phyloP scores from a whole-genome alignment of 2,329 filamentous ascomycete species.

The Pseudonectria foliicola region DNA sequence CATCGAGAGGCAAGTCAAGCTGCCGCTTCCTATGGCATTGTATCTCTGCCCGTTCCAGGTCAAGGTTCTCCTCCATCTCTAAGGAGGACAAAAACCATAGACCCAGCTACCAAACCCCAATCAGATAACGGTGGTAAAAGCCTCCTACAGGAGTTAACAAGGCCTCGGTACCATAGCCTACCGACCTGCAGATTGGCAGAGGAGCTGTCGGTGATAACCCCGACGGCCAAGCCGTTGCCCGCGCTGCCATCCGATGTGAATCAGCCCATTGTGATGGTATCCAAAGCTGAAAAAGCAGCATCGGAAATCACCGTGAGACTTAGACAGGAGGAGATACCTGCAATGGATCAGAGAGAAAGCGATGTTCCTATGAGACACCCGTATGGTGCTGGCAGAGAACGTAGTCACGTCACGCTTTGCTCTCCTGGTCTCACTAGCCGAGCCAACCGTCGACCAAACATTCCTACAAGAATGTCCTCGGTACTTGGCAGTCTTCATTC shows the following conservation, averaged over 20 bases:
- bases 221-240: constrained; percentile 5
- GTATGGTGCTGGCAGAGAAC: too few species aligned
- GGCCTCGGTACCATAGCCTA: constrained; percentile 10
- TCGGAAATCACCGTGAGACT: not conserved
- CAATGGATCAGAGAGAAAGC: not conserved
- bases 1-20: constrained; percentile 1
- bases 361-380: too few species aligned
- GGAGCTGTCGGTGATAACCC: constrained; percentile 1
- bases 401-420: constrained; percentile 18
- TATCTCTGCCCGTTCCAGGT: too few species aligned
- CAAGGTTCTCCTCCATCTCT: too few species aligned
- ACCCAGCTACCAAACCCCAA: constrained; percentile 4
- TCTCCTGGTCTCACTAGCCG: constrained; percentile 20
- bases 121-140: constrained; percentile 2
- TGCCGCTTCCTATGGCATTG: too few species aligned
- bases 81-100: not conserved
- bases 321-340: not conserved
- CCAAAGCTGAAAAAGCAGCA: constrained; percentile 2
- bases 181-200: constrained; percentile 1
- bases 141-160: constrained; percentile 4
- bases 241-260: constrained; percentile 2
- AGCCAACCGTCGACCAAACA: constrained; percentile 24
- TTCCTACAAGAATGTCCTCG: constrained; percentile 30
- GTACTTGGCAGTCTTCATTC: constrained; percentile 19
- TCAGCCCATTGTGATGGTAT: not conserved